These are phyloP conservation scores for Fusarium mexicanum DNA, from an alignment of 2,329 filamentous ascomycete species.

Conservation along the genomic window DNA sequence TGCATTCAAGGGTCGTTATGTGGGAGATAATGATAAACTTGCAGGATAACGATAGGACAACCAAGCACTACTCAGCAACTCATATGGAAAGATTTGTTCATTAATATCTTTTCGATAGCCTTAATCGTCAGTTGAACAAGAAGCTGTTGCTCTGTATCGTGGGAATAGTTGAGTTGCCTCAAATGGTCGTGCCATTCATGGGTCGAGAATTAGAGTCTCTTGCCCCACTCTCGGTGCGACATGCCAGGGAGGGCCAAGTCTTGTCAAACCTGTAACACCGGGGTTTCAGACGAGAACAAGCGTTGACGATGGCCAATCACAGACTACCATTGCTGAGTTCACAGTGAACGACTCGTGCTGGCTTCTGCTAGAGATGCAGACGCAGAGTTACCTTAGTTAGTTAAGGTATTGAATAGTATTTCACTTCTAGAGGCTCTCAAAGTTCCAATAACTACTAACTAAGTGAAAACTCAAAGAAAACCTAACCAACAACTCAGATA, in stretches of 20 bases:
- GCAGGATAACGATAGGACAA: not conserved
- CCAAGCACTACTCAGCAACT: not conserved
- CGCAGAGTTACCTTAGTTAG: not conserved
- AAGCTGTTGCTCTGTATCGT: not conserved
- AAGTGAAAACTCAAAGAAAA: not conserved
- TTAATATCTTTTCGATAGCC: not conserved
- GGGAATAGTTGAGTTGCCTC: constrained; percentile 5
- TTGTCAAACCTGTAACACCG: constrained; percentile 42
- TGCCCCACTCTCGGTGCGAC: constrained; percentile 29
- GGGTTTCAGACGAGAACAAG: constrained; percentile 35
- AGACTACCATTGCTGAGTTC: not conserved
- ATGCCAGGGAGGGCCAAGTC: constrained; percentile 30
- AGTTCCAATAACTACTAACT: not conserved
- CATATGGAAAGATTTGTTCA: not conserved
- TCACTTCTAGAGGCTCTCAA: not conserved
- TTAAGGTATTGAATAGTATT: not conserved
- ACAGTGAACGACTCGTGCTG: constrained; percentile 2
- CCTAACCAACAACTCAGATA: not conserved
- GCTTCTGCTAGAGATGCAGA: constrained; percentile 2
- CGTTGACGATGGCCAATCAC: constrained; percentile 21
- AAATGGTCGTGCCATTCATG: constrained; percentile 10
- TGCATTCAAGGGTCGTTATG: not conserved
- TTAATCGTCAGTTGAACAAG: not conserved
- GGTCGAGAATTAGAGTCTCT: constrained; percentile 4
- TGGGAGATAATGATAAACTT: not conserved